Evolutionary conservation across 106 monocot genomes (phyloP).

Genomic region (Allium cepa): DNA sequence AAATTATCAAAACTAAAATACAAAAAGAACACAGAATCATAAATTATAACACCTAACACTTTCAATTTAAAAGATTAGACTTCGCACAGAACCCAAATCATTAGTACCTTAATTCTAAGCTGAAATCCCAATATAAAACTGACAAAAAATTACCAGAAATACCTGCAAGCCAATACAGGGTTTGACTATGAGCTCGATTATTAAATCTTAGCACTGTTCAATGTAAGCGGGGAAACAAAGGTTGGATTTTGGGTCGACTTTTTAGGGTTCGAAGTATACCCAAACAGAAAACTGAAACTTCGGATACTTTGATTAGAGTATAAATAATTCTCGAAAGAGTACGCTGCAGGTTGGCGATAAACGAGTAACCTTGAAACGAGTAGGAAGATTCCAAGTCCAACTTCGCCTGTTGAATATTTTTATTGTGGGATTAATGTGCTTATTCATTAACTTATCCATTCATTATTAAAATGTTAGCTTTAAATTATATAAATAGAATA

Average conservation of each 20-base stretch:
- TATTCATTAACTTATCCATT: background rate
- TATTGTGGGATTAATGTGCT: background rate
- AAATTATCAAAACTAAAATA: background rate
- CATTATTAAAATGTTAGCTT: background rate
- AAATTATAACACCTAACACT: background rate
- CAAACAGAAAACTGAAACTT: background rate
- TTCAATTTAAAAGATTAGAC: slow-evolving; percentile 3
- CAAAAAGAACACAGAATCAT: background rate
- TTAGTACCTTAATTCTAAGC: background rate
- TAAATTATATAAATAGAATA: background rate
- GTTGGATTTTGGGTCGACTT: background rate
- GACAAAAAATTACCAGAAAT: slow-evolving; percentile 5
- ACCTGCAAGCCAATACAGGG: background rate
- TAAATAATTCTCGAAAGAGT: background rate
- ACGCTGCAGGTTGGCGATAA: background rate
- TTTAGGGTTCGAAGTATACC: background rate
- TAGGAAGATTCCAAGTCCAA: background rate
- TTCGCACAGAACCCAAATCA: slow-evolving; percentile 9
- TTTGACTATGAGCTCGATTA: background rate
- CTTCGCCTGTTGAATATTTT: background rate
- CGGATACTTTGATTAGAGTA: background rate
- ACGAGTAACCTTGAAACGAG: background rate
- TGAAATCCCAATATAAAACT: background rate
- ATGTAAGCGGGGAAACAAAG: background rate
- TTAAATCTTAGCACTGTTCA: background rate